Base-by-base conservation (phyloP, 1,139 yeast species). In the Hansenula anomala region DNA sequence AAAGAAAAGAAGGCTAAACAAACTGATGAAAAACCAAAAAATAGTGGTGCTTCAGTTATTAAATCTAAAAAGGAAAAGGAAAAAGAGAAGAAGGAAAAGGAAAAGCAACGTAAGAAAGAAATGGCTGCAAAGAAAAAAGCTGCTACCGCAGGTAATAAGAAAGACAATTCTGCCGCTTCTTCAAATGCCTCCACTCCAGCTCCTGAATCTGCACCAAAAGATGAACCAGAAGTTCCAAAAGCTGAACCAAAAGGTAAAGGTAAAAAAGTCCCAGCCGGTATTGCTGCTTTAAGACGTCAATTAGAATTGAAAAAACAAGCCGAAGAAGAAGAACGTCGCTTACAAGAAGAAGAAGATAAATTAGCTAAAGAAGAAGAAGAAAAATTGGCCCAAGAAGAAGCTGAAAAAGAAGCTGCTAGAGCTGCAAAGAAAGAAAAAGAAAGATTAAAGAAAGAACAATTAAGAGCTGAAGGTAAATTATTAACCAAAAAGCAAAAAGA, bases 11-110 rank as follows among this genome's bases (percentile, higher is more conserved):
- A 82, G 66, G 80, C 76, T 40, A 75, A 71, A 58, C 76, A 73
- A 50, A 78, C 67, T 48, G 55, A 64, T 45, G 63, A 62, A 42
- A 62, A 52, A 55, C 56, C 63, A 25, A 61, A 61, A 27, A 26
- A 26, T 16, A 60, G 61, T 28, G 75, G 71, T 36, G 89, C 78
- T 30, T 86, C 94, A 36, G 75, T 79, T 49, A 68, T 90, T 55
- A 87, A 92, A 65, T 80, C 95, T 43, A 94, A 92, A 74, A 94
- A 94, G 69, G 98, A 92, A 61, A 94, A 92, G 73, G 99, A 92
- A 66, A 85, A 79, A 65, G 95, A 92, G 62, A 92, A 90, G 84
- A 94, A 92, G 66, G 99, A 92, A 67, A 86, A 86, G 49, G 98
- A 92, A 64, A 94, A 92, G 73, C 88, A 84, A 55, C 77, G 80